A percentile compares a stretch with the other conserved stretches of the same genome.
These are phyloP conservation scores for Prunus davidiana DNA, from an alignment of 306 rosid species.

Conservation along the genomic window DNA sequence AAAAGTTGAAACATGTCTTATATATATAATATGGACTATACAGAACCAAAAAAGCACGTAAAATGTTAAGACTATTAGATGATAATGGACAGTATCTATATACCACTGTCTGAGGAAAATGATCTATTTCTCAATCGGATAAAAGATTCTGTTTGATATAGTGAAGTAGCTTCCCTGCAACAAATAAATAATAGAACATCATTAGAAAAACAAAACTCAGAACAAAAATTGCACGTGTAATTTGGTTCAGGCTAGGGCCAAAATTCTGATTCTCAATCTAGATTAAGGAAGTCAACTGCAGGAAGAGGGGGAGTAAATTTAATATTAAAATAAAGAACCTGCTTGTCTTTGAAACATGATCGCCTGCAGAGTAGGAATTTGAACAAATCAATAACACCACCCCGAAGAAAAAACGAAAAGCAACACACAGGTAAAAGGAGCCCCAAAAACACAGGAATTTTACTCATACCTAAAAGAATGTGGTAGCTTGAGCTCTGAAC, in stretches of 20 bases:
- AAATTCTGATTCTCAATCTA: not conserved
- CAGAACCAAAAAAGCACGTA: not conserved
- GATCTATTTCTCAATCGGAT: slow-evolving; percentile 25
- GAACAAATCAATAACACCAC: not conserved
- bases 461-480: slow-evolving; percentile 11
- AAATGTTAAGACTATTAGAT: not conserved
- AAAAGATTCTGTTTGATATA: slow-evolving; percentile 25
- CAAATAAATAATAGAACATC: not conserved
- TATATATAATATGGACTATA: not conserved
- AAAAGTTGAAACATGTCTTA: not conserved
- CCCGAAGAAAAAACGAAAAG: not conserved
- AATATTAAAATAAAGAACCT: slow-evolving; percentile 18
- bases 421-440: not conserved
- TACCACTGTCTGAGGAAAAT: slow-evolving; percentile 56
- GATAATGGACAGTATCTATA: not conserved
- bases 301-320: not conserved
- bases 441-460: not conserved
- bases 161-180: slow-evolving; percentile 25
- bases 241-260: not conserved
- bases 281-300: not conserved
- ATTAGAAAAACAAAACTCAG: not conserved
- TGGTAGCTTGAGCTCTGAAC: slow-evolving; percentile 30
- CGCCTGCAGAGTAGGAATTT: slow-evolving; percentile 18
- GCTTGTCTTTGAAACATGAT: slow-evolving; percentile 23
- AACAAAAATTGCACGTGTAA: not conserved